These are phyloP conservation scores for Centrapalus pauciflorus DNA, from an alignment of 129 eudicot genomes.

Conservation along the genomic window DNA sequence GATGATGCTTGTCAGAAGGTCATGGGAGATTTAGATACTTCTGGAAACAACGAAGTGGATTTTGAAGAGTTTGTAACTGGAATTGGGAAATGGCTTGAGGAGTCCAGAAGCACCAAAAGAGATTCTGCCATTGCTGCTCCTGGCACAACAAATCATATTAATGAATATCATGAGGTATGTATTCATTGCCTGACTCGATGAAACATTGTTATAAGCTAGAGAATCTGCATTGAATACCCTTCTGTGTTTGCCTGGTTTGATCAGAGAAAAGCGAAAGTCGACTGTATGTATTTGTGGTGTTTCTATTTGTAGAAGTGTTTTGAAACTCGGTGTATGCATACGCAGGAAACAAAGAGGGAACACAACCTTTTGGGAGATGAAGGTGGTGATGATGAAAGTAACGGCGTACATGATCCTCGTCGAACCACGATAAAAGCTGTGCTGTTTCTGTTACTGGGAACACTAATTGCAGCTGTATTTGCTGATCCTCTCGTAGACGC, in stretches of 20 bases:
- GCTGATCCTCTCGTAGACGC: slow-evolving; percentile 95
- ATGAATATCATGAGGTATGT: slow-evolving; percentile 54
- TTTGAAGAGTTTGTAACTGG: slow-evolving; percentile 49
- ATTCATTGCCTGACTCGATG: not conserved
- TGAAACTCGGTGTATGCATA: not conserved
- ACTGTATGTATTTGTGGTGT: not conserved
- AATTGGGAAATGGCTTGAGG: slow-evolving; percentile 59
- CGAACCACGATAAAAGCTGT: slow-evolving; percentile 59
- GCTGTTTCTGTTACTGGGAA: slow-evolving; percentile 57
- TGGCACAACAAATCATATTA: slow-evolving; percentile 37
- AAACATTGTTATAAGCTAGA: too few relatives aligned
- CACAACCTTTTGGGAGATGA: slow-evolving; percentile 59
- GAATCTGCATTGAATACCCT: too few relatives aligned
- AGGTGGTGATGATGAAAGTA: slow-evolving; percentile 46
- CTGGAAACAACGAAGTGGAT: slow-evolving; percentile 42
- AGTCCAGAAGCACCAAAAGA: slow-evolving; percentile 39
- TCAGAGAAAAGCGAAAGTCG: too few relatives aligned
- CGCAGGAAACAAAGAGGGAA: slow-evolving; percentile 76
- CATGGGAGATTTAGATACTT: slow-evolving; percentile 69
- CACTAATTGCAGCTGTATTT: slow-evolving; percentile 75
- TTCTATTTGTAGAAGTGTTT: not conserved
- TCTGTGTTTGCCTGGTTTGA: too few relatives aligned
- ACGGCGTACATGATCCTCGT: slow-evolving; percentile 41
- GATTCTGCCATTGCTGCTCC: slow-evolving; percentile 25
- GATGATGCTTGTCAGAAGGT: slow-evolving; percentile 55